Evolutionary conservation across 495 filamentous ascomycete species (phyloP).

Genomic region (Viridothelium virens): DNA sequence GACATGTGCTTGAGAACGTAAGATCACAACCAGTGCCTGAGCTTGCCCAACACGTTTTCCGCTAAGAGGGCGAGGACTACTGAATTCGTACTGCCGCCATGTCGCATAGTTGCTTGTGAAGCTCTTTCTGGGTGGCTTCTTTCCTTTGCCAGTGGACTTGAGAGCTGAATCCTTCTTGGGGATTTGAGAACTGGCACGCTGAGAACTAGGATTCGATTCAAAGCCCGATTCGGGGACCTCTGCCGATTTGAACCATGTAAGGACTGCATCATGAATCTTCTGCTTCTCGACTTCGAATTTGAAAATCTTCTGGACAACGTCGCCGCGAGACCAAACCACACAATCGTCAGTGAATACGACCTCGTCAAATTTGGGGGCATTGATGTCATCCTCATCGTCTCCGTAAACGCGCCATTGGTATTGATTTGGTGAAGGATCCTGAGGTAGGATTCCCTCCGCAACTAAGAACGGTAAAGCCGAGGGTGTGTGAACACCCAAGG

Average conservation of each 20-base stretch:
- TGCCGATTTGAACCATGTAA: conserved; percentile 67
- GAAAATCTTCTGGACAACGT: conserved; percentile 78
- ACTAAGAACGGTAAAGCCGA: conserved; percentile 75
- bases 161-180: not conserved
- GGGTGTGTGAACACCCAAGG: conserved; percentile 81
- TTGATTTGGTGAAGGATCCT: conserved; percentile 54
- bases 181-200: not conserved
- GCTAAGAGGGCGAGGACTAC: conserved; percentile 17
- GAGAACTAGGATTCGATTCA: conserved; percentile 8
- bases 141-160: conserved; percentile 33
- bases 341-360: conserved; percentile 72
- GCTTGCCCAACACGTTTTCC: conserved; percentile 25
- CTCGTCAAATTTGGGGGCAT: conserved; percentile 52
- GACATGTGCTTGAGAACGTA: conserved; percentile 88
- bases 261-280: conserved; percentile 69
- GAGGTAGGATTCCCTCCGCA: conserved; percentile 66
- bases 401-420: conserved; percentile 65
- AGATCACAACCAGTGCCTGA: conserved; percentile 77
- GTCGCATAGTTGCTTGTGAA: conserved; percentile 4
- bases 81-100: conserved; percentile 1
- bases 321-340: conserved; percentile 87
- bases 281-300: conserved; percentile 81
- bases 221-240: conserved; percentile 11
- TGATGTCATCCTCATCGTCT: conserved; percentile 37
- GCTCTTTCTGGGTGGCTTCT: not conserved